Evolutionary conservation across 805 yeast genomes (phyloP).

Genomic region (Candida jianshihensis): DNA sequence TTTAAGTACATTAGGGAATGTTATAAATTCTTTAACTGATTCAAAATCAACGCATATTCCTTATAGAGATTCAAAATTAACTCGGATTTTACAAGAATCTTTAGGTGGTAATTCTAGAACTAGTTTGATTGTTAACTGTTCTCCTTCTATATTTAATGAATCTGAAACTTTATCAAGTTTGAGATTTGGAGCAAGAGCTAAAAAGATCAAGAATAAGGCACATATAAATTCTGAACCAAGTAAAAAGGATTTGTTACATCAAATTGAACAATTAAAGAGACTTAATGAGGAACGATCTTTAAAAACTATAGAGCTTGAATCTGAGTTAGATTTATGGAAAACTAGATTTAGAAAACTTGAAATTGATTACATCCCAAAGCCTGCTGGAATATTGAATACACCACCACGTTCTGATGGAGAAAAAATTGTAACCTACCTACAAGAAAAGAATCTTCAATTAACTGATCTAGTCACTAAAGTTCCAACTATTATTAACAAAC

Average conservation of each 20-base stretch:
- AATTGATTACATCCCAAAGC: slow-evolving; percentile 1
- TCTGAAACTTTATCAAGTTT: slow-evolving; percentile 65
- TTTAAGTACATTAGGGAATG: slow-evolving; percentile 70
- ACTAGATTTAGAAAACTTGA: slow-evolving; percentile 10
- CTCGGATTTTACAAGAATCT: slow-evolving; percentile 72
- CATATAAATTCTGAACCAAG: slow-evolving; percentile 40
- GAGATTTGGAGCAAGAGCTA: slow-evolving; percentile 70
- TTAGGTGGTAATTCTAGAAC: slow-evolving; percentile 81
- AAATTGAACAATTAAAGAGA: slow-evolving; percentile 15
- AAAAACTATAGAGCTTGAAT: slow-evolving; percentile 11
- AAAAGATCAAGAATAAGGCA: slow-evolving; percentile 57
- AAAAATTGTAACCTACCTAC: background rate
- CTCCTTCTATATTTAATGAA: slow-evolving; percentile 51
- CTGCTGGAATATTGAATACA: slow-evolving; percentile 2
- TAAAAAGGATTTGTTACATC: slow-evolving; percentile 14
- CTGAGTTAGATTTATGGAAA: slow-evolving; percentile 20
- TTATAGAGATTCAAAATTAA: slow-evolving; percentile 71
- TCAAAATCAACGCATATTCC: slow-evolving; percentile 60
- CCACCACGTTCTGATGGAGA: background rate
- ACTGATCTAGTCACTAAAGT: slow-evolving; percentile 8
- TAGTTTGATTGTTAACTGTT: slow-evolving; percentile 64
- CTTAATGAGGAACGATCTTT: slow-evolving; percentile 13
- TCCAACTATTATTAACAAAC: slow-evolving; percentile 6
- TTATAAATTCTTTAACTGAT: slow-evolving; percentile 72
- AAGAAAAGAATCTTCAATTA: slow-evolving; percentile 10